Conservation (phyloP, 1,139 yeast genomes). For the Pichia sp. region DNA sequence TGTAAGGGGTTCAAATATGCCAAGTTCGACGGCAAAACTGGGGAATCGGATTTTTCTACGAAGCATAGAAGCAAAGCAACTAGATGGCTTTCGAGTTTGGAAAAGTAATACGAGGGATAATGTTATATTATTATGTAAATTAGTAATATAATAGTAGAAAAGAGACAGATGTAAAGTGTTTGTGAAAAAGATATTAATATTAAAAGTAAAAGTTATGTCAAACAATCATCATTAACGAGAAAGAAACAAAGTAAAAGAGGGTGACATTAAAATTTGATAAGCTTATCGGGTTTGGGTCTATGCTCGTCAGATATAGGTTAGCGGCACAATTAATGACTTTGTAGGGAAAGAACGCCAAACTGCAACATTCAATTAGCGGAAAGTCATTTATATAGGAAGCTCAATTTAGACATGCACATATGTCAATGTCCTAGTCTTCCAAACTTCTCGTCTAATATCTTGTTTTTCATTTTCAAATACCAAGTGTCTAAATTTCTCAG, state of each 20-base stretch:
- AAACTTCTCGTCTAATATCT: slow-evolving; percentile 46
- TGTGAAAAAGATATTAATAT: neutral
- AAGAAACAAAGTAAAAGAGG: neutral
- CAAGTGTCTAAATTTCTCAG: slow-evolving; percentile 43
- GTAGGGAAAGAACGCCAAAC: neutral
- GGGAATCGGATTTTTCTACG: slow-evolving; percentile 2
- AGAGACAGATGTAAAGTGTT: neutral
- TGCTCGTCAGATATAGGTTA: neutral
- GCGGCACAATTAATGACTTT: neutral
- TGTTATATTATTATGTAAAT: neutral
- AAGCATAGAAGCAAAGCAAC: slow-evolving; percentile 3
- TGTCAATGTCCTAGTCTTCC: slow-evolving; percentile 22
- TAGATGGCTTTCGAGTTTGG: slow-evolving; percentile 11
- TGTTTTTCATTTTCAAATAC: slow-evolving; percentile 50
- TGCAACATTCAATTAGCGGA: neutral
- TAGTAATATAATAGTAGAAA: neutral
- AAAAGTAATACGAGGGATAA: neutral
- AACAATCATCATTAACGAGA: neutral
- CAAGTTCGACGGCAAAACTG: slow-evolving; percentile 35
- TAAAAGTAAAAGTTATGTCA: neutral
- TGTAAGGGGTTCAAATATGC: slow-evolving; percentile 51
- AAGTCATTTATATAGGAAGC: too few relatives aligned
- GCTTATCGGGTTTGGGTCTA: neutral
- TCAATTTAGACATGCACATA: neutral
- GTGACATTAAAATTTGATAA: too few relatives aligned